A percentile compares a stretch with the other conserved stretches of the same genome.
These are phyloP conservation scores for Hanseniaspora pseudoguilliermondii DNA, from an alignment of 805 yeast genomes.

Conservation along the genomic window DNA sequence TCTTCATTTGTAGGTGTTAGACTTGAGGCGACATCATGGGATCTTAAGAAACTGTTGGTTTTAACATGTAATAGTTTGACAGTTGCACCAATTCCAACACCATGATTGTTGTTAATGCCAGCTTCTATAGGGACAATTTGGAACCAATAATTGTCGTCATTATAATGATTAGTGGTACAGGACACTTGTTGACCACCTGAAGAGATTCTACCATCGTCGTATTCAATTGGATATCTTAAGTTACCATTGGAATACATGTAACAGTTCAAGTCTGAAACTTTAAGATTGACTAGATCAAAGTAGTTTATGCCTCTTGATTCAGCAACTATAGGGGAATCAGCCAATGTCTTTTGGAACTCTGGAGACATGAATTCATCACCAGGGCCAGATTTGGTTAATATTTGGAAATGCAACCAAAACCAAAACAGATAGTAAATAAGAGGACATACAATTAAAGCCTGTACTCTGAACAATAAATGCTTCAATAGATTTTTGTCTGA, in stretches of 20 bases:
- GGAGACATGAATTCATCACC: conserved; percentile 94
- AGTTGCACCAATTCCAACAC: conserved; percentile 56
- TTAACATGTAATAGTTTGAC: conserved; percentile 70
- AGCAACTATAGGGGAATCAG: conserved; percentile 65
- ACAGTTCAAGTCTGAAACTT: conserved; percentile 68
- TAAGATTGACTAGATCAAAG: conserved; percentile 62
- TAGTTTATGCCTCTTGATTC: conserved; percentile 61
- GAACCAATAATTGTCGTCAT: conserved; percentile 70
- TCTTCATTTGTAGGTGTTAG: conserved; percentile 85
- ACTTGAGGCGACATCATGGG: conserved; percentile 97
- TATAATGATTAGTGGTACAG: conserved; percentile 43
- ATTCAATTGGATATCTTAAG: conserved; percentile 66
- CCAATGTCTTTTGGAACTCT: conserved; percentile 83
- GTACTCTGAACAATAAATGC: conserved; percentile 66
- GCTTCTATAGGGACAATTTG: conserved; percentile 55
- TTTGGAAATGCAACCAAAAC: conserved; percentile 83
- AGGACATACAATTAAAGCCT: conserved; percentile 65
- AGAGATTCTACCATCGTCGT: conserved; percentile 90
- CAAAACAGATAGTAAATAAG: conserved; percentile 69
- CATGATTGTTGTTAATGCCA: conserved; percentile 32
- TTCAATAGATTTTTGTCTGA: conserved; percentile 41
- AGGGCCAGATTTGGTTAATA: conserved; percentile 78
- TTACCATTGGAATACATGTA: conserved; percentile 54
- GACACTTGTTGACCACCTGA: conserved; percentile 84
- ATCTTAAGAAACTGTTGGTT: conserved; percentile 65